These are phyloP conservation scores for Sanguinoderma infundibulare DNA, from an alignment of 1,284 basidiomycete genomes.

Conservation along the genomic window DNA sequence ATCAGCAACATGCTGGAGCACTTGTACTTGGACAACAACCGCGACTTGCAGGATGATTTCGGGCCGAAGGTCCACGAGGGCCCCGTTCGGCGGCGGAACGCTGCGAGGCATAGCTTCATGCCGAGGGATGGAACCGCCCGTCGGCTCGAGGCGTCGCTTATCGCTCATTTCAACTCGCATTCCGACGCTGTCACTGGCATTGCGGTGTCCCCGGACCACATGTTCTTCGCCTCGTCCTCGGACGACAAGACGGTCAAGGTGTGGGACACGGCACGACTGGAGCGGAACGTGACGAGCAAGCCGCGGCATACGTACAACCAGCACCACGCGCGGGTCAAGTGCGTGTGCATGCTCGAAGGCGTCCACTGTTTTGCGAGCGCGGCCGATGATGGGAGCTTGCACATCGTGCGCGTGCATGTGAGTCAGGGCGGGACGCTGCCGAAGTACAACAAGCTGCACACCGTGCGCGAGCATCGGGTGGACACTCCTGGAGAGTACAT, in stretches of 20 bases:
- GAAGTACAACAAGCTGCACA: constrained; percentile 81
- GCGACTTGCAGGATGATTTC: constrained; percentile 87
- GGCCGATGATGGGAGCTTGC: constrained; percentile 84
- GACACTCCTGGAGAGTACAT: constrained; percentile 76
- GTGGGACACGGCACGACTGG: constrained; percentile 82
- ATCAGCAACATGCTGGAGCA: constrained; percentile 88
- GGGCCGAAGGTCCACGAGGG: constrained; percentile 85
- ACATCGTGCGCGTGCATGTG: constrained; percentile 82
- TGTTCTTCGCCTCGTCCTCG: constrained; percentile 92
- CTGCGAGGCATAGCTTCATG: constrained; percentile 65
- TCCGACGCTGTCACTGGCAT: constrained; percentile 80
- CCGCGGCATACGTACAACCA: constrained; percentile 79
- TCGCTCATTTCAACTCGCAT: constrained; percentile 89
- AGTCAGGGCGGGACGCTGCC: constrained; percentile 65
- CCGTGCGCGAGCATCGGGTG: constrained; percentile 75
- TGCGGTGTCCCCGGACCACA: constrained; percentile 90
- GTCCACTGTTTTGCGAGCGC: constrained; percentile 91
- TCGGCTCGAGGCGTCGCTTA: constrained; percentile 75
- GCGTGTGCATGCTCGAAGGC: constrained; percentile 81
- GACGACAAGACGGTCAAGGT: constrained; percentile 86
- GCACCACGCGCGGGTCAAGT: constrained; percentile 81
- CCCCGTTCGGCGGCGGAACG: constrained; percentile 74
- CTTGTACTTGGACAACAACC: constrained; percentile 85
- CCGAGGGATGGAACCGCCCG: constrained; percentile 59
- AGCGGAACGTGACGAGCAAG: constrained; percentile 81